phyloP scores from a whole-genome alignment of 106 monocot species.

The Acanthochlamys bracteata region DNA sequence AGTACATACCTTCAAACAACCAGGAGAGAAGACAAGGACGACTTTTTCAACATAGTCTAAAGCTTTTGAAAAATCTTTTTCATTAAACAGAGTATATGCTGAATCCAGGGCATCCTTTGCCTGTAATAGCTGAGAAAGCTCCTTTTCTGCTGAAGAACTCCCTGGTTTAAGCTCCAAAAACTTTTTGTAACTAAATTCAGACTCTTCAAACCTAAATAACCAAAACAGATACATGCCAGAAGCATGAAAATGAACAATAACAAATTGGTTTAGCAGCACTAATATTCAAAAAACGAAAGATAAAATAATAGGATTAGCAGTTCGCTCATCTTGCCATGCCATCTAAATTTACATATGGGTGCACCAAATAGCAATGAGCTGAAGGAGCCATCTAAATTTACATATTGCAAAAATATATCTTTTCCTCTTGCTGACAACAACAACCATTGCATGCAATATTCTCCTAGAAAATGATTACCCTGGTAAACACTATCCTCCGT shows the following conservation, averaged over 20 bases:
- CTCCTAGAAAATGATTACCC: too few species aligned
- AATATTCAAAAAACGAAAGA: too few species aligned
- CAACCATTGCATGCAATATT: too few species aligned
- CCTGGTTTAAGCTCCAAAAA: conserved; percentile 71
- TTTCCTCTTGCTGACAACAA: too few species aligned
- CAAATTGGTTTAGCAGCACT: too few species aligned
- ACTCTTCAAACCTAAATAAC: conserved; percentile 77
- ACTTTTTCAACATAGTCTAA: conserved; percentile 84
- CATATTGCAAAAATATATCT: too few species aligned
- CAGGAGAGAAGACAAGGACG: conserved; percentile 84
- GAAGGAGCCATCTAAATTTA: too few species aligned
- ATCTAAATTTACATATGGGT: too few species aligned
- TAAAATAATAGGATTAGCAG: too few species aligned
- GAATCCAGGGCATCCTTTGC: conserved; percentile 65
- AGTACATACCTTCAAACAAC: conserved; percentile 65
- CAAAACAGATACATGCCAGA: background rate
- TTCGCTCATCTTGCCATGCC: too few species aligned
- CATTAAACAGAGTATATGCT: conserved; percentile 62
- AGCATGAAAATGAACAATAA: background rate
- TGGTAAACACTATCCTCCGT: too few species aligned
- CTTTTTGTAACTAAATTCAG: conserved; percentile 68
- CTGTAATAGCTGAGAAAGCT: conserved; percentile 73
- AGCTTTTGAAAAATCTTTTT: conserved; percentile 70
- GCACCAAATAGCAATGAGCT: too few species aligned
- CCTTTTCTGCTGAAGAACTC: conserved; percentile 69